A percentile compares a stretch with the other conserved stretches of the same genome.
Evolutionary conservation across 2,329 filamentous ascomycete genomes (phyloP).

Genomic region (Sporothrix inflata): DNA sequence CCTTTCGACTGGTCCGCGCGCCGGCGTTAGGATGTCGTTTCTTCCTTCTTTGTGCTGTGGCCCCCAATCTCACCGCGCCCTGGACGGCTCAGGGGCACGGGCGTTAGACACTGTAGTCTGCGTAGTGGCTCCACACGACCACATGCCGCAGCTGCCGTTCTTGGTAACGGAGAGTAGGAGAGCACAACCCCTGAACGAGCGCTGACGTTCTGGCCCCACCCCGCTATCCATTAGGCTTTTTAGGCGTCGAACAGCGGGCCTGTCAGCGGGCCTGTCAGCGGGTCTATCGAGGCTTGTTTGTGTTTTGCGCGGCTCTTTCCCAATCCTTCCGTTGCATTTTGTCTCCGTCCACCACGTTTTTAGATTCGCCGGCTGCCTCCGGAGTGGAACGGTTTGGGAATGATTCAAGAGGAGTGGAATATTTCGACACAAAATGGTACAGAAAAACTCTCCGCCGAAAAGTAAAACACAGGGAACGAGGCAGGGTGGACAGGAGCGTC

Average conservation of each 20-base stretch:
- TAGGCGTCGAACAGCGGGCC: background rate
- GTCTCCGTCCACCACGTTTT: constrained; percentile 10
- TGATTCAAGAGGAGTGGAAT: too few species aligned
- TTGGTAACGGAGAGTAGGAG: background rate
- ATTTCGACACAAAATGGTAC: too few species aligned
- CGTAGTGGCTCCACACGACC: background rate
- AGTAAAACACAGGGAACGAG: too few species aligned
- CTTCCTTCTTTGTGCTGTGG: too few species aligned
- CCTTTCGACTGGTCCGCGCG: too few species aligned
- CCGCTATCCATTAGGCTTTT: background rate
- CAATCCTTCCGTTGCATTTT: background rate
- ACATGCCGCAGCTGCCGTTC: constrained; percentile 1
- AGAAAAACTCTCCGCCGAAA: background rate
- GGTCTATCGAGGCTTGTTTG: background rate
- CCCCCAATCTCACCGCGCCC: constrained; percentile 1
- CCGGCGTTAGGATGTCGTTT: too few species aligned
- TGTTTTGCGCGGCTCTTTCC: background rate
- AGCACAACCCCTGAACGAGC: background rate
- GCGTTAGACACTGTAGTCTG: background rate
- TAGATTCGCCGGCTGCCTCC: too few species aligned
- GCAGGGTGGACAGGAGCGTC: too few species aligned
- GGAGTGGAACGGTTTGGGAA: too few species aligned
- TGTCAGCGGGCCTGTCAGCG: too few species aligned
- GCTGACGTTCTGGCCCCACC: background rate
- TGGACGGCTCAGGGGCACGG: constrained; percentile 6